Conservation (phyloP, 2,329 filamentous ascomycete species). For the Botryotinia globosa region DNA sequence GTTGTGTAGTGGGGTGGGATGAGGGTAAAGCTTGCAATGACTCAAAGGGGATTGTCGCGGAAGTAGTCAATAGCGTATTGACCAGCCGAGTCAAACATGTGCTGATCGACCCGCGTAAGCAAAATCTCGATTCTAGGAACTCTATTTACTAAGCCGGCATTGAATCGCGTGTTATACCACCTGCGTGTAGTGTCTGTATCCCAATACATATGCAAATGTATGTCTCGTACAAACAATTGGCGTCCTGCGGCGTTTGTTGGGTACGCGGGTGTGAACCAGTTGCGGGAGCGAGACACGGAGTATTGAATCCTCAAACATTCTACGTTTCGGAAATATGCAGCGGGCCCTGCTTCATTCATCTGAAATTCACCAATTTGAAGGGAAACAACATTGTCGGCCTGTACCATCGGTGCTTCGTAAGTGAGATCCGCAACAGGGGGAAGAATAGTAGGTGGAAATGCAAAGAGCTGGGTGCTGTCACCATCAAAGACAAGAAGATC, state of each 20-base stretch:
- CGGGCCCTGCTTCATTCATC: not conserved
- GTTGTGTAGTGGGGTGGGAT: not conserved
- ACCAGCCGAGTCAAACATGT: not conserved
- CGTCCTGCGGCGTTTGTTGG: not conserved
- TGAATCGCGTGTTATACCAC: not conserved
- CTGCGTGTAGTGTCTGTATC: fast-evolving
- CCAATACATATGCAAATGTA: fast-evolving
- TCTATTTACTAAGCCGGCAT: not conserved
- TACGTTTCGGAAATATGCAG: not conserved
- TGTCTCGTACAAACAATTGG: not conserved
- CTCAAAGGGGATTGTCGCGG: not conserved
- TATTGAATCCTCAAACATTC: not conserved
- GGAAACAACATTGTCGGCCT: not conserved
- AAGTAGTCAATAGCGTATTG: not conserved
- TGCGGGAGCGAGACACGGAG: fast-evolving
- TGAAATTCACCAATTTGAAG: not conserved
- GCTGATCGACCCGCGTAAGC: not conserved
- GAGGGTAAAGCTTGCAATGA: not conserved
- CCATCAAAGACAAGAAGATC: not conserved
- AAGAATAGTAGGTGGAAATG: not conserved
- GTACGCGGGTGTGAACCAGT: not conserved
- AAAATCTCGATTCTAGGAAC: not conserved
- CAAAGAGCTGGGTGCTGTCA: fast-evolving
- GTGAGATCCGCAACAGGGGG: not conserved
- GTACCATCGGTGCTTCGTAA: not conserved